Base-by-base conservation (phyloP, 1,284 basidiomycete species). In the Sphaerobolus stellatus region DNA sequence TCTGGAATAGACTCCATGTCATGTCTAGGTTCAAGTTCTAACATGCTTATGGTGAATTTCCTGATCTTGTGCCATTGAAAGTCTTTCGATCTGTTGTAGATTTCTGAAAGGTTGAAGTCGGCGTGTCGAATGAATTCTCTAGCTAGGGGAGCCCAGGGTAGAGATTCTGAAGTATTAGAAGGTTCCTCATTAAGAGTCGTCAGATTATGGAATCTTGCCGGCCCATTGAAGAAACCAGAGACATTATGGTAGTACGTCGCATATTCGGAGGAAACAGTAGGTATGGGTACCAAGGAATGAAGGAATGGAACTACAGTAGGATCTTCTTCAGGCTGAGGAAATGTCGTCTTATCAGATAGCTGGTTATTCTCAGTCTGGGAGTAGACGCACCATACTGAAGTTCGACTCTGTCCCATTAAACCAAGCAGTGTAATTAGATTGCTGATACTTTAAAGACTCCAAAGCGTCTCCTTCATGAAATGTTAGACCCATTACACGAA, bases 401-500 rank as follows among this genome's bases (percentile, higher is more conserved):
- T 88, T 83, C 0, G 81, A 74, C 25, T 71, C 70, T 9, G 82
- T 83, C 13, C 85, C 84, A 62, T 87, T 84, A 66, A 88, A 69
- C 88, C 88, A 92, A 0, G 82, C 79, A 3, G 83, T 84, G 63
- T 82, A 91, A 66, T 90, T 89, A 6, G 78, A 77, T 22, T 84
- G 68, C 59, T 88, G 82, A 60, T 80, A 73, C 36, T 75, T 75
- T 50, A 90, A 66, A 6, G 74, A 75, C 27, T 75, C 70, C 7
- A 91, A 64, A n/a, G 80, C 73, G 56, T 87, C 80, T 41, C 25
- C 45, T 48, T 34, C 22, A 29, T 27, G 29, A 30, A 30, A n/a
- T 16, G 29, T 34, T 22, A 38, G n/a, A 40, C 34, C 28, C 5
- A 20, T 56, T 8, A 18, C 2, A 34, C 9, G 22, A n/a, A 41